A percentile compares a stretch with the other conserved stretches of the same genome.
Conservation (phyloP, 2,329 filamentous ascomycete genomes). For the Sporothrix euskadiensis region DNA sequence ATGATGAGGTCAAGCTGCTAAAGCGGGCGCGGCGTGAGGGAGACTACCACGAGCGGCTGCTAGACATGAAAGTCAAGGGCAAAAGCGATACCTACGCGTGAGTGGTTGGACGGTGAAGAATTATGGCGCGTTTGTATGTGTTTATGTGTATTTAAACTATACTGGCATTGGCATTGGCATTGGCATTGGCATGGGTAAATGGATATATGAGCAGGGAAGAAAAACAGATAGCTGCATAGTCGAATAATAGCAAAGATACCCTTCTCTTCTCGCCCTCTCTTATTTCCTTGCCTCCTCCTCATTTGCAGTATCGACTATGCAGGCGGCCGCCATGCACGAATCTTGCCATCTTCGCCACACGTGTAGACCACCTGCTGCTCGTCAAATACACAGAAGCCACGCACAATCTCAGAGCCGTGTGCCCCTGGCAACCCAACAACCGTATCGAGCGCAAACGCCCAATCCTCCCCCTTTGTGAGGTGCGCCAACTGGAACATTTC, state of each 20-base stretch:
- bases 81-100: conserved; percentile 80
- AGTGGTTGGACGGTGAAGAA: not conserved
- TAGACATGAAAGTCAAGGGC: conserved; percentile 85
- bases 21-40: conserved; percentile 84
- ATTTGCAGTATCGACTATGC: conserved; percentile 9
- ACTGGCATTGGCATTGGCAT: not conserved
- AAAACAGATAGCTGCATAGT: not conserved
- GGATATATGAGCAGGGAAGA: not conserved
- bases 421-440: conserved; percentile 62
- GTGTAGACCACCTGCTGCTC: conserved; percentile 60
- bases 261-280: not conserved
- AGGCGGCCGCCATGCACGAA: conserved; percentile 57
- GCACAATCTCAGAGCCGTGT: conserved; percentile 64
- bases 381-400: conserved; percentile 65
- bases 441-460: conserved; percentile 57
- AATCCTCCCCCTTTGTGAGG: conserved; percentile 53
- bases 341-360: conserved; percentile 58
- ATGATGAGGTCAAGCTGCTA: conserved; percentile 81
- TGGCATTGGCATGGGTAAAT: not conserved
- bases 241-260: not conserved
- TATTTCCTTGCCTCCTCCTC: not conserved
- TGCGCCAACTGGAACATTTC: conserved; percentile 63
- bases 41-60: conserved; percentile 81
- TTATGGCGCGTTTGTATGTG: not conserved
- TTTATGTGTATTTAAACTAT: not conserved